These are phyloP conservation scores for Candida montana DNA, from an alignment of 805 yeast genomes.

Conservation along the genomic window DNA sequence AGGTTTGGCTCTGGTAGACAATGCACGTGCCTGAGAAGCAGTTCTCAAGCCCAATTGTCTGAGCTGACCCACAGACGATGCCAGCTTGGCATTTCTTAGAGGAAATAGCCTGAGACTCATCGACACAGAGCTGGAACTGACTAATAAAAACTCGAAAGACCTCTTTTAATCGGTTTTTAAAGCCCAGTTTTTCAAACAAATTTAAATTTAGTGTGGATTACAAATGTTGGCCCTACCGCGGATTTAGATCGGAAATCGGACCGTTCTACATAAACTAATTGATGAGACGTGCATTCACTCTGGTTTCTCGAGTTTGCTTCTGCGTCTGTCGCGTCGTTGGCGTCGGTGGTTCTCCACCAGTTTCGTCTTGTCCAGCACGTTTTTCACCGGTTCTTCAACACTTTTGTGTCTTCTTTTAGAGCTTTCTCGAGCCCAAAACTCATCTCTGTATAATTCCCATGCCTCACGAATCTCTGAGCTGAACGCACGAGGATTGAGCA, in stretches of 20 bases:
- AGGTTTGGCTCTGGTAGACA: background rate
- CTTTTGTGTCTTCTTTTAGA: conserved; percentile 44
- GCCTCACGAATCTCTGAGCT: conserved; percentile 81
- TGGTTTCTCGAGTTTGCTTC: conserved; percentile 17
- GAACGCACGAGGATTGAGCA: conserved; percentile 76
- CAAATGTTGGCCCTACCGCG: background rate
- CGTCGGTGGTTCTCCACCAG: conserved; percentile 33
- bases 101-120: background rate
- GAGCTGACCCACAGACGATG: background rate
- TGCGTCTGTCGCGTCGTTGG: conserved; percentile 37
- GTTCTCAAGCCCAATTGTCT: background rate
- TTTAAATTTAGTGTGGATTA: no score
- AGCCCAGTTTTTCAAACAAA: no score
- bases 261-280: no score
- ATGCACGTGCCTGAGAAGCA: background rate
- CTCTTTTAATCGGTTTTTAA: no score
- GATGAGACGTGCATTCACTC: background rate
- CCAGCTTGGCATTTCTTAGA: background rate
- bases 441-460: conserved; percentile 92
- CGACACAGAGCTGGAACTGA: no score
- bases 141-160: no score
- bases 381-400: conserved; percentile 2
- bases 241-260: background rate
- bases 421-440: conserved; percentile 87
- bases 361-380: conserved; percentile 24